phyloP scores from a whole-genome alignment of 2,329 filamentous ascomycete genomes.

The Fusarium beomiforme region DNA sequence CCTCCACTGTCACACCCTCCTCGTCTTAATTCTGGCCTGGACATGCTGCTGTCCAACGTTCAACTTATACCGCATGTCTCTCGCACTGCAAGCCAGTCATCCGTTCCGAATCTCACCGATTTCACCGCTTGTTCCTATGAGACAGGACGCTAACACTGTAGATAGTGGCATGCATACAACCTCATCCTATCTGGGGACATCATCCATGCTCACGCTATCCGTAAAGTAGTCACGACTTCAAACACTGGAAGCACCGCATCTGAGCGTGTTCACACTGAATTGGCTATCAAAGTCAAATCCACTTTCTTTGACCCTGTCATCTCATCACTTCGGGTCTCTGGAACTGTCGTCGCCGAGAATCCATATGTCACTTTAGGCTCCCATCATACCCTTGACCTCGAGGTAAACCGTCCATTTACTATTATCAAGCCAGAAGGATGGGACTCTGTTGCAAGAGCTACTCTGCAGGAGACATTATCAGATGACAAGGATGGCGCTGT shows the following conservation, averaged over 20 bases:
- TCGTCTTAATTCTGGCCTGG: conserved; percentile 4
- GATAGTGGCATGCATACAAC: conserved; percentile 69
- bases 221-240: conserved; percentile 62
- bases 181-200: conserved; percentile 64
- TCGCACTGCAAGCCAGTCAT: conserved; percentile 15
- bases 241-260: conserved; percentile 61
- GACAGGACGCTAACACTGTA: conserved; percentile 26
- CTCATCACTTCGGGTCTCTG: conserved; percentile 66
- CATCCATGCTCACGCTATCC: conserved; percentile 64
- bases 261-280: conserved; percentile 65
- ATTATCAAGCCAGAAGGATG: conserved; percentile 85
- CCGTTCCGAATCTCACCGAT: conserved; percentile 1
- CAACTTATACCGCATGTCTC: conserved; percentile 3
- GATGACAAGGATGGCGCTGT: conserved; percentile 83
- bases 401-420: conserved; percentile 87
- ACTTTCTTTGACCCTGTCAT: conserved; percentile 68
- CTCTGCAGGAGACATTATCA: conserved; percentile 81
- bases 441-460: conserved; percentile 87
- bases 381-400: conserved; percentile 77
- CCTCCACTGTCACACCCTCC: conserved; percentile 30
- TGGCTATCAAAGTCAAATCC: conserved; percentile 66
- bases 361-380: conserved; percentile 62
- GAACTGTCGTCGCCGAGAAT: conserved; percentile 64
- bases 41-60: conserved; percentile 2
- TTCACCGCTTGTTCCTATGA: conserved; percentile 13